phyloP scores from a whole-genome alignment of 2,329 filamentous ascomycete genomes.

The Cordyceps javanica region DNA sequence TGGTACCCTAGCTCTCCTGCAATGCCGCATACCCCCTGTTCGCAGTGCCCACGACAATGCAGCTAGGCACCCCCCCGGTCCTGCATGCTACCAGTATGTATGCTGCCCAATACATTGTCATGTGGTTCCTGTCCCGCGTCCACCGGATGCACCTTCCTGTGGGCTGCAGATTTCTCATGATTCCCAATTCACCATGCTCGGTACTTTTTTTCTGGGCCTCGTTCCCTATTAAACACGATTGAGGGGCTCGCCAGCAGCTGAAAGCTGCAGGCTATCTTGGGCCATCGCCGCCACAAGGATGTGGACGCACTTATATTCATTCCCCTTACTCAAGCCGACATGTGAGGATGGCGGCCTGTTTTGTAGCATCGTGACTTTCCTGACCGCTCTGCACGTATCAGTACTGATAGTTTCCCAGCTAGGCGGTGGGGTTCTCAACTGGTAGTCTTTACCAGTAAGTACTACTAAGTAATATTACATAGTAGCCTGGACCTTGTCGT shows the following conservation, averaged over 20 bases:
- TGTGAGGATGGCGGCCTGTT: too few species aligned
- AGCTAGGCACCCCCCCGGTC: not conserved
- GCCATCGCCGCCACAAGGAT: not conserved
- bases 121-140: not conserved
- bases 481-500: too few species aligned
- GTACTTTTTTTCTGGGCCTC: not conserved
- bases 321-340: too few species aligned
- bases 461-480: too few species aligned
- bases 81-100: not conserved
- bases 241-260: not conserved
- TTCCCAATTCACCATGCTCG: not conserved
- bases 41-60: not conserved
- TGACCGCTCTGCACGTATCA: too few species aligned
- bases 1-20: not conserved
- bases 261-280: not conserved
- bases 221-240: not conserved
- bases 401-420: too few species aligned
- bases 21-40: not conserved
- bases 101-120: constrained; percentile 6
- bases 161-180: not conserved
- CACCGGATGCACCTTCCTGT: not conserved
- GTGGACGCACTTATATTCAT: not conserved
- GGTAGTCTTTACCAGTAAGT: too few species aligned
- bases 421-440: too few species aligned
- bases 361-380: too few species aligned